These are phyloP conservation scores for Peronospora farinosa DNA, from an alignment of 352 stramenopile genomes.

Conservation along the genomic window DNA sequence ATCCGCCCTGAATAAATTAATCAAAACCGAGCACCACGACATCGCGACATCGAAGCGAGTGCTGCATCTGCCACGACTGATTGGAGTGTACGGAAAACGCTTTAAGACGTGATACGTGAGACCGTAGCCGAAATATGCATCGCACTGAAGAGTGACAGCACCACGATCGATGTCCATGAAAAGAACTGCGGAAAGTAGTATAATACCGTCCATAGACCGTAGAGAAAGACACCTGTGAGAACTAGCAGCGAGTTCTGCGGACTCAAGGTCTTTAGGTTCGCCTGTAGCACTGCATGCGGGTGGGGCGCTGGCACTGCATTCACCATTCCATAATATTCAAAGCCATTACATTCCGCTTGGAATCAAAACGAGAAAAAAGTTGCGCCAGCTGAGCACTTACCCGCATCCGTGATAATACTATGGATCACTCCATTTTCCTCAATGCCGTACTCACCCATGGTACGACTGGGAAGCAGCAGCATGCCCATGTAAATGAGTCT, in stretches of 20 bases:
- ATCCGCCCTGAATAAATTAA: conserved; percentile 29
- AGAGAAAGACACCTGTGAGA: conserved; percentile 58
- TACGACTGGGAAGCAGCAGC: conserved; percentile 50
- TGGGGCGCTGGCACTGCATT: conserved; percentile 37
- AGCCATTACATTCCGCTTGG: conserved; percentile 15
- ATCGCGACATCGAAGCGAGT: neutral
- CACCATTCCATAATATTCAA: conserved; percentile 10
- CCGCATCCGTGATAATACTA: conserved; percentile 60
- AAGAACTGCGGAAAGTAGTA: conserved; percentile 78
- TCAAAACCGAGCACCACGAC: conserved; percentile 16
- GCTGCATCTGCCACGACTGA: conserved; percentile 1
- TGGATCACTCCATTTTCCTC: conserved; percentile 73
- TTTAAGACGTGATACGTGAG: conserved; percentile 42
- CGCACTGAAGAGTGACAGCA: conserved; percentile 55
- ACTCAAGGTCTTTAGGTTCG: conserved; percentile 54
- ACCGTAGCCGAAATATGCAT: conserved; percentile 54
- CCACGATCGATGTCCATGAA: conserved; percentile 65
- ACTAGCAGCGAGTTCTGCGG: conserved; percentile 53
- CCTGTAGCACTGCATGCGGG: conserved; percentile 32
- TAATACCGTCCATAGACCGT: conserved; percentile 70
- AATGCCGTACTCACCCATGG: conserved; percentile 75
- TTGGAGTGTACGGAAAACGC: neutral
- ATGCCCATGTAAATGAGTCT: conserved; percentile 81
- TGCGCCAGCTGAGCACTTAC: conserved; percentile 33
- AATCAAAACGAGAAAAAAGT: conserved; percentile 6